phyloP scores from a whole-genome alignment of 768 basidiomycete genomes.

The Rhodocollybia butyracea region DNA sequence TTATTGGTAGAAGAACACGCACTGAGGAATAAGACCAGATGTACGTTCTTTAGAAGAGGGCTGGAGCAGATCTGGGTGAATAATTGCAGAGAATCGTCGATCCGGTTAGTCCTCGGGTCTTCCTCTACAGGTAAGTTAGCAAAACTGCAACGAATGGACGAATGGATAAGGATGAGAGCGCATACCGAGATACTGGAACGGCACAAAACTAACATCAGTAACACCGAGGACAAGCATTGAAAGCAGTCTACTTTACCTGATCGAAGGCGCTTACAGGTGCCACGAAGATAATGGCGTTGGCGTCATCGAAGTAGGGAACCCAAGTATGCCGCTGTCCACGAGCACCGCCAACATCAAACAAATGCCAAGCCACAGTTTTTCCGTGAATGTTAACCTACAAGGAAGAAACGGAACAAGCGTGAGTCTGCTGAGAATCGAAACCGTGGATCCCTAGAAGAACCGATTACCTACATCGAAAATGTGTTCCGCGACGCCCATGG shows the following conservation, averaged over 20 bases:
- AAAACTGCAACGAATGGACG: slow-evolving; percentile 8
- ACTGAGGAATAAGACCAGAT: slow-evolving; percentile 59
- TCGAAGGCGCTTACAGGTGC: slow-evolving; percentile 80
- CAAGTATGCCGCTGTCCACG: slow-evolving; percentile 72
- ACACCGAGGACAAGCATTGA: background rate
- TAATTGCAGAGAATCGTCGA: slow-evolving; percentile 85
- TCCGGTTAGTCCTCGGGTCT: slow-evolving; percentile 80
- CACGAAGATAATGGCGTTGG: slow-evolving; percentile 78
- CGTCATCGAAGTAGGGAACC: slow-evolving; percentile 77
- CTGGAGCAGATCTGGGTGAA: slow-evolving; percentile 87
- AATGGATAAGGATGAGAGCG: slow-evolving; percentile 5
- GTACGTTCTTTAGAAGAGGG: slow-evolving; percentile 68
- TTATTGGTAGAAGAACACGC: slow-evolving; percentile 19
- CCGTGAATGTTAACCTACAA: slow-evolving; percentile 56
- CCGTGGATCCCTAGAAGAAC: background rate
- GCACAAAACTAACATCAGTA: background rate
- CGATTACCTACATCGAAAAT: slow-evolving; percentile 58
- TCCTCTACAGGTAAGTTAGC: slow-evolving; percentile 50
- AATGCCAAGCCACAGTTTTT: slow-evolving; percentile 70
- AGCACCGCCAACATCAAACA: slow-evolving; percentile 71
- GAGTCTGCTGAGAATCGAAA: background rate
- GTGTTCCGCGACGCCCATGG: slow-evolving; percentile 86
- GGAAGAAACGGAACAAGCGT: background rate
- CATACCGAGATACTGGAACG: background rate
- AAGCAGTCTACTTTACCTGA: slow-evolving; percentile 41